Percentiles rank a stretch among this genome's conserved stretches.
Conservation (phyloP, 257 asterid genomes). For the Lycium ferocissimum region DNA sequence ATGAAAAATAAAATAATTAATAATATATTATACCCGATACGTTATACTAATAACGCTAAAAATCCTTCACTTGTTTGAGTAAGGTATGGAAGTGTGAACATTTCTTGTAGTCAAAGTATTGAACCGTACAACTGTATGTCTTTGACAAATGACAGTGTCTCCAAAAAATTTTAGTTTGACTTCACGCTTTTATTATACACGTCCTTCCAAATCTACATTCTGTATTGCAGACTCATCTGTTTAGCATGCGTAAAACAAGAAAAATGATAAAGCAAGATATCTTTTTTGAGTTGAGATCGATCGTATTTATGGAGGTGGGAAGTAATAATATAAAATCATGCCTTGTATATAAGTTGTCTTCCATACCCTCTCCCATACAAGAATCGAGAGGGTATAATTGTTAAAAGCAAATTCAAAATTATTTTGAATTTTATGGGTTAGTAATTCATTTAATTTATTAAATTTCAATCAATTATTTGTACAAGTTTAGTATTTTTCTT, state of each 20-base stretch:
- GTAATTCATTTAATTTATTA: too few species aligned
- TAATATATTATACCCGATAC: neutral
- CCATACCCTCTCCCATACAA: neutral
- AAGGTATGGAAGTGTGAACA: slow-evolving; percentile 1
- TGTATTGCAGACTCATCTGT: neutral
- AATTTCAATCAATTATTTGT: too few species aligned
- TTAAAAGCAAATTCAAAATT: too few species aligned
- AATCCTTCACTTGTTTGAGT: neutral
- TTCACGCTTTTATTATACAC: neutral
- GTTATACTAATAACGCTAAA: neutral
- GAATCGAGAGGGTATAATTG: neutral
- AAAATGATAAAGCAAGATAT: neutral
- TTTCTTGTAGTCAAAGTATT: neutral
- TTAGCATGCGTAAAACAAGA: neutral
- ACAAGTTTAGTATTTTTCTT: too few species aligned
- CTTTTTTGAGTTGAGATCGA: neutral
- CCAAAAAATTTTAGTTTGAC: neutral
- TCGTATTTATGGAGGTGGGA: neutral
- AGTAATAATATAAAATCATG: neutral
- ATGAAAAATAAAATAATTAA: neutral
- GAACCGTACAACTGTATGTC: neutral
- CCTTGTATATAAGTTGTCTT: neutral
- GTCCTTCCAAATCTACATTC: neutral
- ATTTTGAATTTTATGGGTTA: too few species aligned
- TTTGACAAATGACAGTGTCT: slow-evolving; percentile 3